These are phyloP conservation scores for Xylogone sp. DNA, from an alignment of 2,329 filamentous ascomycete species.

Conservation along the genomic window DNA sequence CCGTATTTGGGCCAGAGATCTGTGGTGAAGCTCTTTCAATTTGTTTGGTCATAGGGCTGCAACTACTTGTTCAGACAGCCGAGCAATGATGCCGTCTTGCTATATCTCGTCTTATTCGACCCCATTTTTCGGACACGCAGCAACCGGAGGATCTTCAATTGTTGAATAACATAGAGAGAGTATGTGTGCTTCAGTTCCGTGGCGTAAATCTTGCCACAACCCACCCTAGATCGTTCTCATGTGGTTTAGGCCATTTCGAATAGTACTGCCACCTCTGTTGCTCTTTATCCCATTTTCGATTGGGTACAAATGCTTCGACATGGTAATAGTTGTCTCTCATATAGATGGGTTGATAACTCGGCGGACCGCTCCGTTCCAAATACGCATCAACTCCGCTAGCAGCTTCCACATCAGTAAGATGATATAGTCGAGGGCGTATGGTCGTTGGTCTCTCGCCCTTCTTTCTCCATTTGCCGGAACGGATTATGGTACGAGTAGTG, in stretches of 20 bases:
- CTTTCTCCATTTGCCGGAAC: constrained; percentile 45
- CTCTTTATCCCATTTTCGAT: constrained; percentile 47
- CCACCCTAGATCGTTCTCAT: background rate
- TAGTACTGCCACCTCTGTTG: constrained; percentile 45
- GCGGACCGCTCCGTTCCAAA: constrained; percentile 45
- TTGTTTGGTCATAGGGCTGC: too few species aligned
- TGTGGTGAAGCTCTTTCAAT: too few species aligned
- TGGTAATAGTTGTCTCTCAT: constrained; percentile 56
- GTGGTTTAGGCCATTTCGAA: background rate
- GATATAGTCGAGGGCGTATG: background rate
- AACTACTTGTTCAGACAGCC: too few species aligned
- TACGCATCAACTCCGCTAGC: constrained; percentile 45
- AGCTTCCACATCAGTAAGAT: constrained; percentile 40
- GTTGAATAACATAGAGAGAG: background rate
- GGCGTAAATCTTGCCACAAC: background rate
- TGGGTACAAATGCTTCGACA: constrained; percentile 54
- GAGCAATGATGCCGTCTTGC: too few species aligned
- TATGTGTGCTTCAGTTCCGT: background rate
- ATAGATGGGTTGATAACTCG: constrained; percentile 48
- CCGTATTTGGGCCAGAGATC: too few species aligned
- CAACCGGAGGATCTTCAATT: background rate
- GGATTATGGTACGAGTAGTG: constrained; percentile 39
- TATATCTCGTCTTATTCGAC: too few species aligned
- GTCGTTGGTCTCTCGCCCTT: constrained; percentile 42
- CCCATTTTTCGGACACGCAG: too few species aligned